phyloP scores from a whole-genome alignment of 192 early-diverging fungal genomes.

The Backusella sp. region DNA sequence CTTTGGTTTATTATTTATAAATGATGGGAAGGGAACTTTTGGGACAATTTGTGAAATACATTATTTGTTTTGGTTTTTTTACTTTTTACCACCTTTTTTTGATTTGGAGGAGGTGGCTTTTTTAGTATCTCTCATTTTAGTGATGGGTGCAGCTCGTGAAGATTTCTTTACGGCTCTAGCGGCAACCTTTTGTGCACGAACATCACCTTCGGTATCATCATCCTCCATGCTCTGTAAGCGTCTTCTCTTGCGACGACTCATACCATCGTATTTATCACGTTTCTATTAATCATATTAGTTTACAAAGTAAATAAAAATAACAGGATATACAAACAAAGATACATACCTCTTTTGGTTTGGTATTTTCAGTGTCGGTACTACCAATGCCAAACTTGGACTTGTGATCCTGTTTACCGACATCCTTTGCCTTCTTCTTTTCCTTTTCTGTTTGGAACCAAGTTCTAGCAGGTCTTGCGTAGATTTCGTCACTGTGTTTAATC shows the following conservation, averaged over 20 bases:
- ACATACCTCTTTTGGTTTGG: slow-evolving; percentile 35
- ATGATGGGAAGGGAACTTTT: neutral
- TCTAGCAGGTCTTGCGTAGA: slow-evolving; percentile 82
- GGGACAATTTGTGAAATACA: neutral
- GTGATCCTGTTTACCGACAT: slow-evolving; percentile 31
- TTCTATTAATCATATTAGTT: slow-evolving; percentile 22
- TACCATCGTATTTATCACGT: slow-evolving; percentile 49
- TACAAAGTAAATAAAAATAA: neutral
- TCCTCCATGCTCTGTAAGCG: slow-evolving; percentile 45
- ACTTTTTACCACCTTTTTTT: slow-evolving; percentile 6
- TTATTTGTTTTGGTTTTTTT: neutral
- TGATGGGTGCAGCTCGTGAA: slow-evolving; percentile 25
- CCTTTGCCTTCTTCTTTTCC: slow-evolving; percentile 69
- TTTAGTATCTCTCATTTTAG: slow-evolving; percentile 7
- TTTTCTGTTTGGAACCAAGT: slow-evolving; percentile 92
- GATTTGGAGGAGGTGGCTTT: neutral
- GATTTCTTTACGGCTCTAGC: slow-evolving; percentile 53
- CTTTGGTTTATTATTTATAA: neutral
- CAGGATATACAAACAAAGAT: neutral
- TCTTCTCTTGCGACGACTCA: slow-evolving; percentile 48
- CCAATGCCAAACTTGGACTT: slow-evolving; percentile 19
- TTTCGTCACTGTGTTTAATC: slow-evolving; percentile 81
- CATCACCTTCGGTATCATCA: slow-evolving; percentile 42
- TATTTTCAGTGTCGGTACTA: slow-evolving; percentile 21
- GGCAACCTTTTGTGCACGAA: slow-evolving; percentile 30